Evolutionary conservation across 169 alveolate species (phyloP).

Genomic region (Plasmodium vivax): DNA sequence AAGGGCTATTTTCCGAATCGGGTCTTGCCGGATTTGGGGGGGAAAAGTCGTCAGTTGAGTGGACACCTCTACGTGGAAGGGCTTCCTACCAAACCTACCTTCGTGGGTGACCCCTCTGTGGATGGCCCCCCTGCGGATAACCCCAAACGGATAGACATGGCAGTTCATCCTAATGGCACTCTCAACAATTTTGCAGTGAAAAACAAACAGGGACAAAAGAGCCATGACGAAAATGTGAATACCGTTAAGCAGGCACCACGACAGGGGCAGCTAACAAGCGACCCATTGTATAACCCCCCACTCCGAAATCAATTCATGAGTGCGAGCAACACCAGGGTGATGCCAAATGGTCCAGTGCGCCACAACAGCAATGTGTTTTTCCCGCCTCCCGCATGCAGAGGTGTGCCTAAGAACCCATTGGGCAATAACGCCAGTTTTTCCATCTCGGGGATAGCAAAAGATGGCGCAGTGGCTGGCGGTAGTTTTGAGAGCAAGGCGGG

Average conservation of each 20-base stretch:
- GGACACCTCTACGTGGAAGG: background rate
- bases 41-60: background rate
- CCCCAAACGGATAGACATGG: background rate
- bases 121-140: background rate
- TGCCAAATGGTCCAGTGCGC: background rate
- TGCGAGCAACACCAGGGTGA: background rate
- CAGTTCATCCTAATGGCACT: background rate
- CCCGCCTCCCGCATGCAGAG: background rate
- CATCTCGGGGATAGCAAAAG: background rate
- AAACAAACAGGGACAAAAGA: background rate
- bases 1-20: background rate
- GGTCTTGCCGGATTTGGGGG: background rate
- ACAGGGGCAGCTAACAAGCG: background rate
- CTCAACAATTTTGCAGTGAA: background rate
- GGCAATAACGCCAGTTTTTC: background rate
- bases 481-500: background rate
- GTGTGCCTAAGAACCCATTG: background rate
- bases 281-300: background rate
- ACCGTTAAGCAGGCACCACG: background rate
- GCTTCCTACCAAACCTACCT: background rate
- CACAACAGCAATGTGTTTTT: background rate
- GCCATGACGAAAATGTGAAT: background rate
- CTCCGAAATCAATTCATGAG: background rate
- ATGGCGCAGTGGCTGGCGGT: background rate
- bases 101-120: background rate